phyloP scores from a whole-genome alignment of 163 green algal genomes.

The Scenedesmus sp. region DNA sequence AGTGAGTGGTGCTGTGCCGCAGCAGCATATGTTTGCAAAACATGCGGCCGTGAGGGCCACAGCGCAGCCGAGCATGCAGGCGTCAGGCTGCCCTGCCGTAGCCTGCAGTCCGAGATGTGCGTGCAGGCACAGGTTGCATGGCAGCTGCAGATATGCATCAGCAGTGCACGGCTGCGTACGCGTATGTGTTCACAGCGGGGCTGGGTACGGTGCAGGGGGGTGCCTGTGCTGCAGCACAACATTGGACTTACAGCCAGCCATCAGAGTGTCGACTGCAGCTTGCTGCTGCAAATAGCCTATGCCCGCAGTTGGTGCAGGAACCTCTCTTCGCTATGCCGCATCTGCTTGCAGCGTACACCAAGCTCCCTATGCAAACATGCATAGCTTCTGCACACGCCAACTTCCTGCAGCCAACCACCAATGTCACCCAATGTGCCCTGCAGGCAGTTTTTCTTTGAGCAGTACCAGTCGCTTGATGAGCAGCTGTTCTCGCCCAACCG shows the following conservation, averaged over 20 bases:
- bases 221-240: neutral
- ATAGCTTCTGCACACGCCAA: neutral
- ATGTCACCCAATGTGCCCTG: neutral
- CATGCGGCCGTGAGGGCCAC: neutral
- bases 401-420: constrained; percentile 10
- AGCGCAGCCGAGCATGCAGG: neutral
- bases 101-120: neutral
- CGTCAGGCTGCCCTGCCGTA: neutral
- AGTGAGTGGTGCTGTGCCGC: constrained; percentile 54
- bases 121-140: neutral
- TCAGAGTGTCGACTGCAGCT: neutral
- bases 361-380: neutral
- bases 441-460: constrained; percentile 79
- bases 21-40: neutral
- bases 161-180: no score
- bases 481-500: constrained; percentile 66
- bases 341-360: neutral
- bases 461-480: constrained; percentile 70
- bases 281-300: neutral
- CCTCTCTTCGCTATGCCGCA: neutral
- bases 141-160: no score
- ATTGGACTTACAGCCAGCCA: neutral
- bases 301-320: neutral
- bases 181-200: neutral
- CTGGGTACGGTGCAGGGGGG: neutral